Conservation (phyloP, 2,329 filamentous ascomycete genomes). For the Pseudodiploospora longispora region DNA sequence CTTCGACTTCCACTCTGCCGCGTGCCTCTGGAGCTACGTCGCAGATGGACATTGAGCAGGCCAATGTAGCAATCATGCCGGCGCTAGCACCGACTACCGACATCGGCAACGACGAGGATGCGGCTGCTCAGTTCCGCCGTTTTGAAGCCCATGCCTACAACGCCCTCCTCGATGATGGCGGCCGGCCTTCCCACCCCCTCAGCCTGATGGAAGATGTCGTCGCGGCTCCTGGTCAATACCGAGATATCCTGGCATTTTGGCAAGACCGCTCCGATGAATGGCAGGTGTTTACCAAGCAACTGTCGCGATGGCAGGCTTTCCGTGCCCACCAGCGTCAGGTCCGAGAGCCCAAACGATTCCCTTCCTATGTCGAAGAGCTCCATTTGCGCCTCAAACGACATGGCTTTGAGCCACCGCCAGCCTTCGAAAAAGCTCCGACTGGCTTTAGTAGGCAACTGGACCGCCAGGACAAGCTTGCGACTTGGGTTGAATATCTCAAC, state of each 20-base stretch:
- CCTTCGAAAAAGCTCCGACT: neutral
- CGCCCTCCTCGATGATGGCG: constrained; percentile 5
- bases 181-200: constrained; percentile 8
- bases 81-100: neutral
- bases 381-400: constrained; percentile 1
- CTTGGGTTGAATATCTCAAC: constrained; percentile 7
- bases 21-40: neutral
- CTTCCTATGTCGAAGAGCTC: constrained; percentile 4
- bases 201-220: neutral
- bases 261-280: constrained; percentile 5
- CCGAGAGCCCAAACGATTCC: neutral
- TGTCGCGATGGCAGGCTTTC: constrained; percentile 6
- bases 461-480: constrained; percentile 4
- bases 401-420: constrained; percentile 2
- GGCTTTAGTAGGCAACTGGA: constrained; percentile 2
- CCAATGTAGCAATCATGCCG: neutral
- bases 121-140: neutral
- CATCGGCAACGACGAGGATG: neutral
- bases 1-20: neutral
- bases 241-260: constrained; percentile 7
- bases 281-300: constrained; percentile 7
- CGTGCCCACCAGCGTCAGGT: constrained; percentile 3
- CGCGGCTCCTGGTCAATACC: constrained; percentile 1
- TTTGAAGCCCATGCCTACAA: constrained; percentile 2
- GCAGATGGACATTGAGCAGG: neutral